Conservation (phyloP, 306 rosid genomes). For the Styphnolobium japonicum region DNA sequence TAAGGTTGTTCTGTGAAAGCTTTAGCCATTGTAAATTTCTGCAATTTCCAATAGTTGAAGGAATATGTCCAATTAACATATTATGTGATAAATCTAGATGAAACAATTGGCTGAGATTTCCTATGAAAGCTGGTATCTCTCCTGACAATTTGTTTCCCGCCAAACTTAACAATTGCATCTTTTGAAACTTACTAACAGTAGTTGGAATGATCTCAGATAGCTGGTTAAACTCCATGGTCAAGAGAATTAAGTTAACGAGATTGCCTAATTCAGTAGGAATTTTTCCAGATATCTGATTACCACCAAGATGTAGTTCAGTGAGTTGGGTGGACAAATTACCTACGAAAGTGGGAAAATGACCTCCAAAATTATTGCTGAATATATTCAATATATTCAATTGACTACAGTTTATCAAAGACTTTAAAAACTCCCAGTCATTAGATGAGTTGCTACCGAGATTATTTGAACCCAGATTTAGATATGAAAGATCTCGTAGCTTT, state of each 20-base stretch:
- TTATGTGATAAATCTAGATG: not conserved
- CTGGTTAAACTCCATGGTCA: not conserved
- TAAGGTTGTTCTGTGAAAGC: not conserved
- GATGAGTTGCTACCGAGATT: conserved; percentile 9
- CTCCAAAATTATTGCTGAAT: not conserved
- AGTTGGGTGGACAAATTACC: conserved; percentile 30
- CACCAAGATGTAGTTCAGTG: not conserved
- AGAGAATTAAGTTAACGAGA: not conserved
- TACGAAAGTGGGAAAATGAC: not conserved
- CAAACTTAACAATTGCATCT: not conserved
- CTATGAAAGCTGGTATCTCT: not conserved
- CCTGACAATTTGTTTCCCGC: not conserved
- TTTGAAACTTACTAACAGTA: not conserved
- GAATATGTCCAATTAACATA: not conserved
- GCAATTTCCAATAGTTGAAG: not conserved
- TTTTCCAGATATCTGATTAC: not conserved
- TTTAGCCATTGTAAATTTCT: not conserved
- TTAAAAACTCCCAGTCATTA: not conserved
- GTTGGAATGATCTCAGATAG: not conserved
- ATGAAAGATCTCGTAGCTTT: not conserved
- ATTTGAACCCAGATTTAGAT: not conserved
- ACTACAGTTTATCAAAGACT: conserved; percentile 15
- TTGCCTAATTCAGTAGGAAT: conserved; percentile 1
- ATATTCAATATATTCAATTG: not conserved
- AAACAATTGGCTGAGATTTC: not conserved